A percentile compares a stretch with the other conserved stretches of the same genome.
Evolutionary conservation across 768 basidiomycete genomes (phyloP).

Genomic region (Boletus insuetus): DNA sequence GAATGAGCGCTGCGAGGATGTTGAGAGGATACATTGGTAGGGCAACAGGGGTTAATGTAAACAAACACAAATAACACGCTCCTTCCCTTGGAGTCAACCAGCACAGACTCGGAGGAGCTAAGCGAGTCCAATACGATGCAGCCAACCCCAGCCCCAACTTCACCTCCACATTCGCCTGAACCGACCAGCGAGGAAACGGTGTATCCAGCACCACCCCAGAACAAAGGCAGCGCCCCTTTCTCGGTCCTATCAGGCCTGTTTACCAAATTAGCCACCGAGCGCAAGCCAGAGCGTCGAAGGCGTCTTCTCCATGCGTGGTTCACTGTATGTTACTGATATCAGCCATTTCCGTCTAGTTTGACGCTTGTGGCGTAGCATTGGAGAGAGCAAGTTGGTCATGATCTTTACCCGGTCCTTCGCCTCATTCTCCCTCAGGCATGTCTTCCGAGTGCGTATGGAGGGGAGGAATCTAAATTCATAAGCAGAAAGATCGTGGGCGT

Average conservation of each 20-base stretch:
- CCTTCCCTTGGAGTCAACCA: background rate
- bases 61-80: conserved; percentile 22
- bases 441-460: background rate
- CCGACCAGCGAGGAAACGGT: conserved; percentile 21
- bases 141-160: conserved; percentile 65
- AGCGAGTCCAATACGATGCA: conserved; percentile 42
- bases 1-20: conserved; percentile 32
- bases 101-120: background rate
- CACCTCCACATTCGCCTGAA: conserved; percentile 48
- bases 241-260: conserved; percentile 68
- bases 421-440: conserved; percentile 85
- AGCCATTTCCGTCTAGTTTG: background rate
- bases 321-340: conserved; percentile 48
- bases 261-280: conserved; percentile 67
- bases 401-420: conserved; percentile 87
- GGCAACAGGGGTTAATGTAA: background rate
- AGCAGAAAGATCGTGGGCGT: conserved; percentile 90
- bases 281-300: conserved; percentile 70
- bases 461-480: background rate
- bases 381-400: conserved; percentile 80
- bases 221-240: conserved; percentile 68
- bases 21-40: conserved; percentile 19
- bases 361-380: conserved; percentile 57
- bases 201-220: conserved; percentile 60
- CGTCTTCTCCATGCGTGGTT: conserved; percentile 78